A percentile compares a stretch with the other conserved stretches of the same genome.
Evolutionary conservation across 345 rosid genomes (phyloP).

Genomic region (Arabis alpina): DNA sequence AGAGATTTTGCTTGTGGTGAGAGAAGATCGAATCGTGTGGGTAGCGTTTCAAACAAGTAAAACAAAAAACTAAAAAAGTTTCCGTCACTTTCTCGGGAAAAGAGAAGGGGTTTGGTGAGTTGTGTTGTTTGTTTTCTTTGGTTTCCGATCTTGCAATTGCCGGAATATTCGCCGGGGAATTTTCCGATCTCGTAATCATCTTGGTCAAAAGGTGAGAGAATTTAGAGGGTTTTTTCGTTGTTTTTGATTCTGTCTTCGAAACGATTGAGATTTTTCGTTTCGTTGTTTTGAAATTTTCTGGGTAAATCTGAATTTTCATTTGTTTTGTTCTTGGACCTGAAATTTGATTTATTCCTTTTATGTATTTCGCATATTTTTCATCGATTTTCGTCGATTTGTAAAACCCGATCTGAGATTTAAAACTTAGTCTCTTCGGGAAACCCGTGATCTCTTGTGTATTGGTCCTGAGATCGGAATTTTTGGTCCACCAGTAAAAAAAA

Average conservation of each 20-base stretch:
- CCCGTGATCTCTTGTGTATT: constrained; percentile 12
- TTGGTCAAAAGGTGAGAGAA: constrained; percentile 15
- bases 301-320: not conserved
- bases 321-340: not conserved
- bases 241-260: not conserved
- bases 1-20: constrained; percentile 35
- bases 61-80: not conserved
- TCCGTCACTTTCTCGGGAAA: constrained; percentile 47
- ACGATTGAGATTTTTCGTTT: not conserved
- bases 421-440: not conserved
- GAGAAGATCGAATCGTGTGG: constrained; percentile 46
- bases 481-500: not conserved
- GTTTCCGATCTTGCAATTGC: constrained; percentile 49
- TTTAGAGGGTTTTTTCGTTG: not conserved
- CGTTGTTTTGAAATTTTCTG: not conserved
- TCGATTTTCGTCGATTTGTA: constrained; percentile 22
- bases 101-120: constrained; percentile 38
- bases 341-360: not conserved
- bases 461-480: constrained; percentile 23
- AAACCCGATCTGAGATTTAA: constrained; percentile 38
- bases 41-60: constrained; percentile 43
- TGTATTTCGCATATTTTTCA: not conserved
- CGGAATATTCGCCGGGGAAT: constrained; percentile 41
- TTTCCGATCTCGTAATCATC: not conserved
- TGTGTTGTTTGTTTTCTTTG: constrained; percentile 21